These are phyloP conservation scores for Starmerella bacillaris DNA, from an alignment of 805 yeast genomes.

Conservation along the genomic window DNA sequence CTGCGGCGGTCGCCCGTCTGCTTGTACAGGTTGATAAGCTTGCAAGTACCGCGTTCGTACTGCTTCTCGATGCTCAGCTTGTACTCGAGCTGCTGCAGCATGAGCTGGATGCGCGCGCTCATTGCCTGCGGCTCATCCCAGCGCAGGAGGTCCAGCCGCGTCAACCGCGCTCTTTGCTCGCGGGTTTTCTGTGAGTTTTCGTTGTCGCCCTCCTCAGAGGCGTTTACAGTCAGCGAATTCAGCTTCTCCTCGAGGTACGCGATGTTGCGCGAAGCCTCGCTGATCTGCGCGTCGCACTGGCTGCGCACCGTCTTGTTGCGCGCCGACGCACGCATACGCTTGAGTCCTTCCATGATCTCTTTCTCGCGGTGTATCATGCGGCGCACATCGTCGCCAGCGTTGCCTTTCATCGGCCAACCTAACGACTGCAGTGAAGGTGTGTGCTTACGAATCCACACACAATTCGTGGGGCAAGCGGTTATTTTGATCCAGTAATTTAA, in stretches of 20 bases:
- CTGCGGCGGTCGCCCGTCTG: constrained; percentile 80
- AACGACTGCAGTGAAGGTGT: constrained; percentile 1
- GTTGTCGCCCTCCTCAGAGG: constrained; percentile 5
- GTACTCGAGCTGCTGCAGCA: constrained; percentile 88
- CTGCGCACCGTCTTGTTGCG: constrained; percentile 68
- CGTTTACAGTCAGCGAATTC: constrained; percentile 26
- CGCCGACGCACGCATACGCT: constrained; percentile 60
- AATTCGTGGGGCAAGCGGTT: not conserved
- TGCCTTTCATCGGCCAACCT: constrained; percentile 1
- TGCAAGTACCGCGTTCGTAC: constrained; percentile 81
- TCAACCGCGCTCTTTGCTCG: constrained; percentile 15
- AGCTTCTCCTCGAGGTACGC: constrained; percentile 71
- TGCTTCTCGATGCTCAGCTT: constrained; percentile 88
- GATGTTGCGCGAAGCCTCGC: constrained; percentile 82
- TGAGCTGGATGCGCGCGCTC: constrained; percentile 84
- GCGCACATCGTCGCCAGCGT: constrained; percentile 40
- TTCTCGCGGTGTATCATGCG: constrained; percentile 76
- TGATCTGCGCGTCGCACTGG: constrained; percentile 72
- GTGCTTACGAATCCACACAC: not conserved
- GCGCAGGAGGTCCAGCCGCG: constrained; percentile 50
- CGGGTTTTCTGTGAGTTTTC: constrained; percentile 2
- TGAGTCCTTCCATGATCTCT: constrained; percentile 76
- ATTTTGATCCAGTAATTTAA: too few species aligned
- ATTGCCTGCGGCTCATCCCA: constrained; percentile 77
- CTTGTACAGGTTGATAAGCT: constrained; percentile 66